phyloP scores from a whole-genome alignment of 257 asterid genomes.

The Mentha longifolia region DNA sequence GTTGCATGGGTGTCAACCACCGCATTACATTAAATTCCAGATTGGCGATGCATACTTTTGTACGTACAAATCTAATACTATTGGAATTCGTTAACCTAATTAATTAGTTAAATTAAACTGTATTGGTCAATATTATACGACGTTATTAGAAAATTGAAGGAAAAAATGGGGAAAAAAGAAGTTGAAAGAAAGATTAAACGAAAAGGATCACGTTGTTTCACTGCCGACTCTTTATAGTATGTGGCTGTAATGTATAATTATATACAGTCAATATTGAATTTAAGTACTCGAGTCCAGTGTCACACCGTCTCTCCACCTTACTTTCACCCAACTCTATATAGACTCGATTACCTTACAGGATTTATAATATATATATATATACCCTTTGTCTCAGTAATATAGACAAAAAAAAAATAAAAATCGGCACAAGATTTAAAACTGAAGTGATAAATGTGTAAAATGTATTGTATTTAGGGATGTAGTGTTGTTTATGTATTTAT shows the following conservation, averaged over 20 bases:
- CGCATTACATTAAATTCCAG: not conserved
- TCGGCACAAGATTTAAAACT: too few relatives aligned
- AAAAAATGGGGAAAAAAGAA: not conserved
- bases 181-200: not conserved
- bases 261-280: constrained; percentile 20
- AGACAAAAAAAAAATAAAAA: too few relatives aligned
- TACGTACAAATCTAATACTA: not conserved
- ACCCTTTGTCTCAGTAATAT: too few relatives aligned
- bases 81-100: not conserved
- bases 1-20: not conserved
- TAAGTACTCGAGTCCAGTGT: not conserved
- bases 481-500: too few relatives aligned
- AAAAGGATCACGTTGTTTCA: constrained; percentile 21
- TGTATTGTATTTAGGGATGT: too few relatives aligned
- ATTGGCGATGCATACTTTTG: not conserved
- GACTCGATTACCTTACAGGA: too few relatives aligned
- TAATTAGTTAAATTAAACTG: not conserved
- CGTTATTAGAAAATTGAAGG: not conserved
- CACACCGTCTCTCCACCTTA: constrained; percentile 8
- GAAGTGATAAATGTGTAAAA: too few relatives aligned
- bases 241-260: too few relatives aligned
- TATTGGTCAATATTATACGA: constrained; percentile 12
- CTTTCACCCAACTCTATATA: not conserved
- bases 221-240: not conserved
- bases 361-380: too few relatives aligned